These are phyloP conservation scores for Oropetium thomaeum DNA, from an alignment of 176 grass and related monocot genomes.

Conservation along the genomic window DNA sequence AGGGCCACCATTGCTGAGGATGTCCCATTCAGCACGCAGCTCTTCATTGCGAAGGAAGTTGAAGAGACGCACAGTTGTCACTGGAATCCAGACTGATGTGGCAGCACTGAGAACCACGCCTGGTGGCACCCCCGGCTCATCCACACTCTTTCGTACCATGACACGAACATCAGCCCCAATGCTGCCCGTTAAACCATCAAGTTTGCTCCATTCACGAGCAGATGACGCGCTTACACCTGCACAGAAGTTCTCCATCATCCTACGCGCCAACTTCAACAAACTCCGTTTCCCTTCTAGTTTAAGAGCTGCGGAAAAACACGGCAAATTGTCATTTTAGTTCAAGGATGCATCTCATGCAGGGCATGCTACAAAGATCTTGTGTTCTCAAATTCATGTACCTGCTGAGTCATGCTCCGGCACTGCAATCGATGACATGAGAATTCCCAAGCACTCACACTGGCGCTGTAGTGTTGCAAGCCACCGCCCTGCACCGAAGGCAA, in stretches of 20 bases:
- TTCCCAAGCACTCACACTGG: conserved; percentile 70
- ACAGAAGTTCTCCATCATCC: conserved; percentile 92
- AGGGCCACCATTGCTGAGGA: conserved; percentile 78
- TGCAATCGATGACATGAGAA: conserved; percentile 64
- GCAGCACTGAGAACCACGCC: conserved; percentile 91
- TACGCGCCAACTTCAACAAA: conserved; percentile 76
- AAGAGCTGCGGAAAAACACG: conserved; percentile 39
- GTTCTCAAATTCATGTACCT: conserved; percentile 30
- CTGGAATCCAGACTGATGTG: conserved; percentile 82
- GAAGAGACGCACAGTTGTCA: conserved; percentile 60
- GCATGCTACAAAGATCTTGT: not conserved
- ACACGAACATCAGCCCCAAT: conserved; percentile 73
- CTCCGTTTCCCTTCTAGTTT: conserved; percentile 57
- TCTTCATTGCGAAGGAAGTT: conserved; percentile 70
- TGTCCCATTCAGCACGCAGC: conserved; percentile 84
- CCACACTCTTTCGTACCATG: conserved; percentile 68
- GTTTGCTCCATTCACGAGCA: conserved; percentile 73
- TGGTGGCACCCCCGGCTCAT: conserved; percentile 77
- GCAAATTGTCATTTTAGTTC: conserved; percentile 19
- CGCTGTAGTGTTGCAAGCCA: conserved; percentile 84
- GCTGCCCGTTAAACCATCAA: conserved; percentile 48
- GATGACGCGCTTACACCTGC: conserved; percentile 77
- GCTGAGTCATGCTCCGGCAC: conserved; percentile 19
- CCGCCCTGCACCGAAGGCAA: conserved; percentile 73
- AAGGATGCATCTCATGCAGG: not conserved